Percentiles rank a stretch among this genome's conserved stretches.
phyloP scores from a whole-genome alignment of 331 rosid genomes.

The Acacia pycnantha region DNA sequence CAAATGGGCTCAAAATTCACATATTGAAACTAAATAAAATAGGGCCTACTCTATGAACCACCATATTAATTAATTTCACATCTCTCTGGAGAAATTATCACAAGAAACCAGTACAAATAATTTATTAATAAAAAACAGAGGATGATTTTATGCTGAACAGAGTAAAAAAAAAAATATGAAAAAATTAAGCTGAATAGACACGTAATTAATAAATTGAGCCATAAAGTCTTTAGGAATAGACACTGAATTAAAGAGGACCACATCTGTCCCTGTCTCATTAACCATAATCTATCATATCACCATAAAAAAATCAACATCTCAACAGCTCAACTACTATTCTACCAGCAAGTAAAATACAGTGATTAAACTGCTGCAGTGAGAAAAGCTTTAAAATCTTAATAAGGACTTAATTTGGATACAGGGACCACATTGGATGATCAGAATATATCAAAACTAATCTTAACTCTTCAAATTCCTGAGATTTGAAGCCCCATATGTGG shows the following conservation, averaged over 20 bases:
- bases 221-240: neutral
- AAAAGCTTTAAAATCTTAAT: neutral
- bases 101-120: neutral
- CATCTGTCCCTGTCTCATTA: neutral
- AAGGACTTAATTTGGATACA: neutral
- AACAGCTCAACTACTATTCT: neutral
- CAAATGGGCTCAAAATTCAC: neutral
- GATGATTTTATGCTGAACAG: neutral
- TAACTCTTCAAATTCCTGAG: no score
- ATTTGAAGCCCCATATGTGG: no score
- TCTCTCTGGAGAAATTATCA: neutral
- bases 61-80: neutral
- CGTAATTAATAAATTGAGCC: neutral
- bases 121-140: neutral
- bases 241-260: neutral
- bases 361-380: neutral
- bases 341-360: no score
- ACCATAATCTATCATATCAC: neutral
- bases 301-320: neutral
- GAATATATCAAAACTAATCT: no score
- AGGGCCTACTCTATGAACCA: neutral
- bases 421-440: no score
- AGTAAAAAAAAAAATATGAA: neutral
- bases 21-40: neutral
- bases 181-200: neutral